phyloP scores from a whole-genome alignment of 805 yeast genomes.

The Wickerhamomyces subpelliculosus region DNA sequence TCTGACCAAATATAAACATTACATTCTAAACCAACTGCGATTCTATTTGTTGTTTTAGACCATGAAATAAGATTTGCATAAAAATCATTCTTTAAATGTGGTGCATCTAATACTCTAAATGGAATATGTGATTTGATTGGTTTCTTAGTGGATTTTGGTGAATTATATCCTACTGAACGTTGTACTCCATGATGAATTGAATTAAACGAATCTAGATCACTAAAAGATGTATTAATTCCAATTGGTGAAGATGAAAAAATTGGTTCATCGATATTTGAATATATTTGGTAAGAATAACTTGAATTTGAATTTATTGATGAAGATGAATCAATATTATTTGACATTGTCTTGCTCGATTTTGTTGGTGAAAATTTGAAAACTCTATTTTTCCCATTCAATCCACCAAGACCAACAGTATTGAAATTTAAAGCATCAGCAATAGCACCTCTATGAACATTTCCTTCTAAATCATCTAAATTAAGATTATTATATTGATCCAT shows the following conservation, averaged over 20 bases:
- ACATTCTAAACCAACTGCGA: conserved; percentile 62
- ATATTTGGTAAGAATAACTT: no score
- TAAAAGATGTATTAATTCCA: no score
- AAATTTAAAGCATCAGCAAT: conserved; percentile 48
- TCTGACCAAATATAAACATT: conserved; percentile 61
- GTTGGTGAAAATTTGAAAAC: conserved; percentile 30
- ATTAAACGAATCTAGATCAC: neutral
- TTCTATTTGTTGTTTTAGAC: conserved; percentile 42
- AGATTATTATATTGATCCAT: neutral
- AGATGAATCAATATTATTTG: neutral
- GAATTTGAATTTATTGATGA: no score
- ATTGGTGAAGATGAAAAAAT: no score
- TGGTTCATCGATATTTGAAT: no score
- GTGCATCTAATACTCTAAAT: conserved; percentile 56
- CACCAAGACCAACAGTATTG: no score
- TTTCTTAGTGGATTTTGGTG: conserved; percentile 11
- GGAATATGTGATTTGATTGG: conserved; percentile 33
- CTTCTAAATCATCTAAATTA: conserved; percentile 1
- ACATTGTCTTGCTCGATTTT: neutral
- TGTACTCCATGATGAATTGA: neutral
- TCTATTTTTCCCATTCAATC: conserved; percentile 30
- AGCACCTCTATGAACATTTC: conserved; percentile 25
- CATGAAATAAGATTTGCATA: conserved; percentile 72
- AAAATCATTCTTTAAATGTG: conserved; percentile 67
- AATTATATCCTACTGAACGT: no score